These are phyloP conservation scores for Gastrolobium villosum DNA, from an alignment of 306 rosid species.

Conservation along the genomic window DNA sequence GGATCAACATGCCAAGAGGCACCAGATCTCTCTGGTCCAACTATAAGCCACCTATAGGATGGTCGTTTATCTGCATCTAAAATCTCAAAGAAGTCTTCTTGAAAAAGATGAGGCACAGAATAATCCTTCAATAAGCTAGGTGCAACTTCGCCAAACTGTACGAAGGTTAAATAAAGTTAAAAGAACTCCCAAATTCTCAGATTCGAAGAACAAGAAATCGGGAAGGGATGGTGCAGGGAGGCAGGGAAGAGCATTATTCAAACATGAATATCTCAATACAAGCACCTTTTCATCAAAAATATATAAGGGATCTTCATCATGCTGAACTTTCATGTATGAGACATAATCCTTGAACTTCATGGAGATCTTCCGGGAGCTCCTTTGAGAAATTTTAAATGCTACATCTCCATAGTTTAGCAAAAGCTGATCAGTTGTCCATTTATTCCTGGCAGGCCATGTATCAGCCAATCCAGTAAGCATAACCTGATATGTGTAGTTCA, in stretches of 20 bases:
- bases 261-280: constrained; percentile 43
- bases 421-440: constrained; percentile 86
- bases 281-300: constrained; percentile 94
- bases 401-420: constrained; percentile 75
- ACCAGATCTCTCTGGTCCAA: constrained; percentile 99
- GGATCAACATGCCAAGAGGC: constrained; percentile 99
- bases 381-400: constrained; percentile 87
- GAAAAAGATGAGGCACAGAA: constrained; percentile 86
- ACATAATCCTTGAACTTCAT: constrained; percentile 91
- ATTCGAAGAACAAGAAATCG: constrained; percentile 44
- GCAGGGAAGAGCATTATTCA: constrained; percentile 10
- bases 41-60: constrained; percentile 93
- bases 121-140: constrained; percentile 91
- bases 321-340: constrained; percentile 82
- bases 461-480: constrained; percentile 83
- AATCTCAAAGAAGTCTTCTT: constrained; percentile 88
- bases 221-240: constrained; percentile 25
- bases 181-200: constrained; percentile 40
- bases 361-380: constrained; percentile 65
- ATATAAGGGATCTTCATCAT: constrained; percentile 97
- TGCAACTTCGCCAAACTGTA: constrained; percentile 92
- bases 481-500: constrained; percentile 65
- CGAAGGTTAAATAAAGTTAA: constrained; percentile 44
- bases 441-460: constrained; percentile 86
- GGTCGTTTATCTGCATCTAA: constrained; percentile 86